phyloP scores from a whole-genome alignment of 2,329 filamentous ascomycete genomes.

The Emergomyces orientalis region DNA sequence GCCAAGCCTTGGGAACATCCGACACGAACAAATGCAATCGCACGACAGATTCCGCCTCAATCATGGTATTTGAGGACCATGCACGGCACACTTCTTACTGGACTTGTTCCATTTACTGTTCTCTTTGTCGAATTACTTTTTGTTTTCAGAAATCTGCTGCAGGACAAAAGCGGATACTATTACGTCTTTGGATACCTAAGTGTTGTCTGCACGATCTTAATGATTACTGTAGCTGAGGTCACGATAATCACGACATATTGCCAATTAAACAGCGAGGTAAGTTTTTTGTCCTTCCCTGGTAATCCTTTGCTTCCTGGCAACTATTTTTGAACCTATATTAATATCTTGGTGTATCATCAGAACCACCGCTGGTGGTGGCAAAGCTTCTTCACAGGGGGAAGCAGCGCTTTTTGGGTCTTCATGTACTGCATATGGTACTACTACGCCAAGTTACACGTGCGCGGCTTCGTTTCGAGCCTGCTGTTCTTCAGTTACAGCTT shows the following conservation, averaged over 20 bases:
- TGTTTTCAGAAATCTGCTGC: conserved; percentile 79
- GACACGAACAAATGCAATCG: conserved; percentile 61
- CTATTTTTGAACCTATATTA: neutral
- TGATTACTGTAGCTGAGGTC: conserved; percentile 71
- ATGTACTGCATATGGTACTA: conserved; percentile 79
- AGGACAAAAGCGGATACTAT: conserved; percentile 85
- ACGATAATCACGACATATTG: conserved; percentile 76
- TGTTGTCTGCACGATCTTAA: conserved; percentile 61
- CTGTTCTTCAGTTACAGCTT: conserved; percentile 82
- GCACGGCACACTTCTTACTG: conserved; percentile 60
- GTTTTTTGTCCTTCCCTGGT: conserved; percentile 12
- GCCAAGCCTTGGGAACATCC: conserved; percentile 68
- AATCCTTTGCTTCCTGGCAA: neutral
- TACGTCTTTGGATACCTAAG: conserved; percentile 83
- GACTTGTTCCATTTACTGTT: conserved; percentile 73
- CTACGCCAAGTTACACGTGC: conserved; percentile 67
- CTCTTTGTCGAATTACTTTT: conserved; percentile 82
- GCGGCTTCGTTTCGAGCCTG: conserved; percentile 66
- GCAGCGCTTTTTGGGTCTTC: conserved; percentile 73
- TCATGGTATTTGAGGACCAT: conserved; percentile 63
- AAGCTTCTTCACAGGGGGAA: conserved; percentile 69
- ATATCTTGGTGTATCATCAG: conserved; percentile 26
- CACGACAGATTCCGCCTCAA: conserved; percentile 65
- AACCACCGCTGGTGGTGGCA: conserved; percentile 94
- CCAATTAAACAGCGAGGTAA: conserved; percentile 66